Evolutionary conservation across 2,329 filamentous ascomycete genomes (phyloP).

Genomic region (Helicocarpus griseus): DNA sequence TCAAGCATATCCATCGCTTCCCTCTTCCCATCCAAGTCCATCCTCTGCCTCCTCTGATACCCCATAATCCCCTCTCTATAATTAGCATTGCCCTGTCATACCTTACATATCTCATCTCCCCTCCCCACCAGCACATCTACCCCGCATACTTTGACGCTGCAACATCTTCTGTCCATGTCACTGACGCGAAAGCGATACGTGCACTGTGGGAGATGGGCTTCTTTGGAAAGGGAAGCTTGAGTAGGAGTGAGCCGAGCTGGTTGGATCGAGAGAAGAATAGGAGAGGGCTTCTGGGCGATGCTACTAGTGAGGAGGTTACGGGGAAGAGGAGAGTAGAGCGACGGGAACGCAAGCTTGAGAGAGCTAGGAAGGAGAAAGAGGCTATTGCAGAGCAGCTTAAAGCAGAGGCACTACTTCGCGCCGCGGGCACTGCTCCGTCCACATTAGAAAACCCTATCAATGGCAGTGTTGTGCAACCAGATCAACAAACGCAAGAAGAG

Average conservation of each 20-base stretch:
- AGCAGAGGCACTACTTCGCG: slow-evolving; percentile 37
- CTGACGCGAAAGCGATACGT: slow-evolving; percentile 62
- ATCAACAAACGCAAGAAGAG: background rate
- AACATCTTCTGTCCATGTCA: slow-evolving; percentile 76
- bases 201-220: slow-evolving; percentile 95
- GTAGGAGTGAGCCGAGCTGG: slow-evolving; percentile 93
- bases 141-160: slow-evolving; percentile 69
- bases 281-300: slow-evolving; percentile 51
- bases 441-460: background rate
- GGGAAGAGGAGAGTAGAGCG: slow-evolving; percentile 68
- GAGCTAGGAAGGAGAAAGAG: slow-evolving; percentile 78
- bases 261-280: slow-evolving; percentile 69
- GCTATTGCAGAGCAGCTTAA: slow-evolving; percentile 64
- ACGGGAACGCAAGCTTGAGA: slow-evolving; percentile 76
- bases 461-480: background rate
- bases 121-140: slow-evolving; percentile 56
- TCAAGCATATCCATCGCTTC: slow-evolving; percentile 68
- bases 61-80: slow-evolving; percentile 83
- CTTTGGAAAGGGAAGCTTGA: slow-evolving; percentile 88
- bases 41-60: slow-evolving; percentile 78
- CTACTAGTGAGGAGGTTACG: slow-evolving; percentile 77
- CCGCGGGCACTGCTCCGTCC: background rate
- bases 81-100: slow-evolving; percentile 71
- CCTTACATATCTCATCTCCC: slow-evolving; percentile 59
- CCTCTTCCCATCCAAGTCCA: slow-evolving; percentile 73